Evolutionary conservation across 768 basidiomycete genomes (phyloP), one percentile per base, ranked within the genome.

Genomic region (Amanita exitialis): DNA sequence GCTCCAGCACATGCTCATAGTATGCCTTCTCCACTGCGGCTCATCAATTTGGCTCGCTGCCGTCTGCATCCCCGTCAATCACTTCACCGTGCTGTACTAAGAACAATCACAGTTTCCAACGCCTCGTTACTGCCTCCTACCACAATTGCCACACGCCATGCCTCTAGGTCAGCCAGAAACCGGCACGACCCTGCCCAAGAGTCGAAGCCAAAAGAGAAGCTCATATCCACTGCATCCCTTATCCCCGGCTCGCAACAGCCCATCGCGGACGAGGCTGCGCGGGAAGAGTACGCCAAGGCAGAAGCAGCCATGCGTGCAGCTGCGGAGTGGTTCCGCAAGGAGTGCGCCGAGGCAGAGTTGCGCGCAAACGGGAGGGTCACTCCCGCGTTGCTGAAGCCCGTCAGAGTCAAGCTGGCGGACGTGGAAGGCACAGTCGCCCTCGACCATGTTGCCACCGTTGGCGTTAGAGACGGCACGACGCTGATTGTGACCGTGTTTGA

Each of bases 311-410:
- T 92, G 86, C 60, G 66, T 30, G 62, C 70, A 2, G 70, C 75
- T 3, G 73, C 85, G n/a, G 85, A 86, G 18, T 82, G 82, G 79
- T 85, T 79, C 71, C 73, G 80, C 50, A 86, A 86, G 54, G 86
- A 89, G 59, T 82, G 86, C 46, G 80, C 83, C n/a, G 72, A 67
- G 15, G 68, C 82, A 18, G 86, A 89, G 64, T 77, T 75, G 18
- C 80, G 88, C 12, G 86, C 84, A 1, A 78, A 72, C 48, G 90
- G 90, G 27, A 83, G 87, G 23, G 76, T 92, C 53, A 87, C 84
- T 0, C 85, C 90, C 1, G 75, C 75, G 1, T 58, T 92, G 54
- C 74, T 92, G 45, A 69, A 80, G 10, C 77, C 83, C 0, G 85
- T 92, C 5, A 74, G 78, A 16, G 80, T 91, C 27, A 69, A 68